These are phyloP conservation scores for Aureobasidium sp. DNA, from an alignment of 2,329 filamentous ascomycete species.

Conservation along the genomic window DNA sequence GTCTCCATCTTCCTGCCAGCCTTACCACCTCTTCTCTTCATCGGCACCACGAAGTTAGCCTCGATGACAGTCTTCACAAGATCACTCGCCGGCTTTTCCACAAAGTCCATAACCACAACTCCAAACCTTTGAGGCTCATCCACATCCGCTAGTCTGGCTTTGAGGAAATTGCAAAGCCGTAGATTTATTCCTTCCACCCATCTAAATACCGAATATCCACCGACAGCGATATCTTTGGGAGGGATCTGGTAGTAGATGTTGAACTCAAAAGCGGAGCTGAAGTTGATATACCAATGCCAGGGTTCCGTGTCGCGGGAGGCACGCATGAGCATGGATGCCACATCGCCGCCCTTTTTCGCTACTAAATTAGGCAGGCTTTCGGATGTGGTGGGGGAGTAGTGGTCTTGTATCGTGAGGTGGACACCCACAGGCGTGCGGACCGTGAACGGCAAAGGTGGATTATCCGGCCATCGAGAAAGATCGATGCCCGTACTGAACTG, in stretches of 20 bases:
- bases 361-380: constrained; percentile 45
- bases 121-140: constrained; percentile 31
- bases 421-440: constrained; percentile 43
- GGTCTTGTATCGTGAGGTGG: constrained; percentile 51
- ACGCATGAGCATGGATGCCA: constrained; percentile 41
- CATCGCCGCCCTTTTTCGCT: constrained; percentile 42
- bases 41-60: constrained; percentile 4
- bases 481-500: constrained; percentile 35
- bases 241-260: constrained; percentile 39
- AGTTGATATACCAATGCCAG: constrained; percentile 48
- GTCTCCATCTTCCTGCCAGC: constrained; percentile 1
- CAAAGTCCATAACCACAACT: constrained; percentile 42
- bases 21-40: not conserved
- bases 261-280: constrained; percentile 51
- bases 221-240: constrained; percentile 46
- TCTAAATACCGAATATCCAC: constrained; percentile 45
- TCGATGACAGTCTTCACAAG: constrained; percentile 36
- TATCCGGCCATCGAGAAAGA: constrained; percentile 38
- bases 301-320: constrained; percentile 33
- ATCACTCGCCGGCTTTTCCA: constrained; percentile 42
- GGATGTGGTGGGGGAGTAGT: constrained; percentile 49
- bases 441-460: constrained; percentile 37
- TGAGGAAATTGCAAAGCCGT: constrained; percentile 37
- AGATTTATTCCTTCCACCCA: constrained; percentile 53
- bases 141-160: constrained; percentile 27